Evolutionary conservation across 768 basidiomycete species (phyloP), one percentile per base, ranked within the genome.

Genomic region (Piloderma croceum): DNA sequence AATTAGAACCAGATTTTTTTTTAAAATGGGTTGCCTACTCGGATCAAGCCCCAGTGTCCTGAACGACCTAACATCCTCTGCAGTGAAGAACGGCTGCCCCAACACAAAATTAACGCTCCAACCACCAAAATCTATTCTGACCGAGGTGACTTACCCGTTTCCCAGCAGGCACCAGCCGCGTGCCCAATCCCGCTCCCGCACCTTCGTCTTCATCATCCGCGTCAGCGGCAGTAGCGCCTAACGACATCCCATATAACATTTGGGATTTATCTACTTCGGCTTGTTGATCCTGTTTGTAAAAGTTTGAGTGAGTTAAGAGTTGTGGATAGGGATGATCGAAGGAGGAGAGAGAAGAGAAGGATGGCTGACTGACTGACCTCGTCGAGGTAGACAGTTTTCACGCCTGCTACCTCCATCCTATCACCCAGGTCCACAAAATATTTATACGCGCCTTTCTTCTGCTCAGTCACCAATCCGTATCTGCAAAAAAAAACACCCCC

Each of bases 401-500:
- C 70, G 31, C 70, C 65, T 1, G 83, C 90, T 38, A 87, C 81
- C 50, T 84, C 86, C 82, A 81, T 83, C 45, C 70, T 69, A 54
- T 81, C 81, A 34, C 79, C 90, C 42, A 77, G 71, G 53, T 88
- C 89, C 24, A 79, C 75, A 45, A 96, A 92, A 53, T 90, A 88
- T 54, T 78, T 84, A 59, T 90, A 85, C 4, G 70, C 39, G 0
- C 88, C 86, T 60, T 84, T 93, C 59, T 76, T 86, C 62, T 93
- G 90, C 53, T 92, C 83, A 2, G 88, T 88, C 12, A 98, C 74
- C 32, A 94, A 62, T 7, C 88, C 83, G 59, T 94, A 99, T 34
- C 91, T 96, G 48, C 13, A 24, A 41, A 13, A 24, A n/a, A n/a
- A n/a, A n/a, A n/a, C n/a, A n/a, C n/a, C n/a, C n/a, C n/a, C n/a